These are phyloP conservation scores for Zychaea mexicana DNA, from an alignment of 371 early-diverging fungal species.

Conservation along the genomic window DNA sequence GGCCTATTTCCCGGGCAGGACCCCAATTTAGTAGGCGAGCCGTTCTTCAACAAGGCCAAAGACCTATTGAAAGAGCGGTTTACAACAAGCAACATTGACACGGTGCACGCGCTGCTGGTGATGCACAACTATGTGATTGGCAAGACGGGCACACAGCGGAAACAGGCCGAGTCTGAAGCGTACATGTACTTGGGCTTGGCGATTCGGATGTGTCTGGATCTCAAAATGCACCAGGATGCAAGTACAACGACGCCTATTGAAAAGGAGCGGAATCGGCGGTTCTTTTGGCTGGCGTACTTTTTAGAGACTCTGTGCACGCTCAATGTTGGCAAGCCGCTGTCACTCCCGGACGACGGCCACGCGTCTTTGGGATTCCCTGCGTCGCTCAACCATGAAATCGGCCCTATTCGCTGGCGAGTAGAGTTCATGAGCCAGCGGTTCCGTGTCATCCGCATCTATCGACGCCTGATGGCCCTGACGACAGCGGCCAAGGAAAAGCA, in stretches of 20 bases:
- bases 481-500: constrained; percentile 16
- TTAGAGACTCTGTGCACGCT: constrained; percentile 23
- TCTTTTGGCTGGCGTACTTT: constrained; percentile 40
- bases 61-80: constrained; percentile 33
- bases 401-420: constrained; percentile 31
- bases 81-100: constrained; percentile 29
- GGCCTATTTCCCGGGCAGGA: constrained; percentile 43
- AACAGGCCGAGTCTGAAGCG: constrained; percentile 39
- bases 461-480: constrained; percentile 27
- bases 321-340: constrained; percentile 2
- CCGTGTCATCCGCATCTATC: constrained; percentile 37
- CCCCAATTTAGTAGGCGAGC: constrained; percentile 45
- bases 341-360: constrained; percentile 6
- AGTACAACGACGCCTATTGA: not conserved
- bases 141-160: constrained; percentile 9
- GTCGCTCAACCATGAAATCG: constrained; percentile 24
- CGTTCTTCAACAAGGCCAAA: constrained; percentile 39
- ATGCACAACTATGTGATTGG: constrained; percentile 54
- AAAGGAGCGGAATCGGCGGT: constrained; percentile 30
- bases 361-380: constrained; percentile 23
- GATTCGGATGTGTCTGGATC: constrained; percentile 48
- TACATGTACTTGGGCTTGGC: constrained; percentile 51
- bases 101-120: constrained; percentile 41
- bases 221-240: constrained; percentile 23
- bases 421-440: constrained; percentile 44